Conservation (phyloP, 768 basidiomycete species). For the Agrocybe pediades region DNA sequence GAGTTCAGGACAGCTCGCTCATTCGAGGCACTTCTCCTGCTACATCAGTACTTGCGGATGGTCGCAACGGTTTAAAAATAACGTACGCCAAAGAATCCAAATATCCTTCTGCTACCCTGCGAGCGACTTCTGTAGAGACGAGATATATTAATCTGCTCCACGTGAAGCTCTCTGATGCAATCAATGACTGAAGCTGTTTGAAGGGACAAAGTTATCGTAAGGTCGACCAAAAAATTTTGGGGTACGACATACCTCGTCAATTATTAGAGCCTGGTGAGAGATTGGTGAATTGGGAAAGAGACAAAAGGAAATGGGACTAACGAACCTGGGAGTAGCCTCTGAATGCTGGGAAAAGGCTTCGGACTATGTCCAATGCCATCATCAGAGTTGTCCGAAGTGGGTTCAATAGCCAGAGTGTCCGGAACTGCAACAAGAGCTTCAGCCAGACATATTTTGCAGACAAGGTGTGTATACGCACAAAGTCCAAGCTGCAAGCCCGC, state of each 20-base stretch:
- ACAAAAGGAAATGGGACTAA: constrained; percentile 14
- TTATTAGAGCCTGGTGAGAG: constrained; percentile 61
- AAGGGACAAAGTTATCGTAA: constrained; percentile 17
- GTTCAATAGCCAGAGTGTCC: constrained; percentile 52
- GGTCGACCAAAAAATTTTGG: constrained; percentile 13
- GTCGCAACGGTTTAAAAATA: constrained; percentile 10
- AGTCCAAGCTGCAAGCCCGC: constrained; percentile 52
- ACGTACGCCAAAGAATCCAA: constrained; percentile 78
- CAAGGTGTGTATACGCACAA: constrained; percentile 38
- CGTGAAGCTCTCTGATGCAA: constrained; percentile 72
- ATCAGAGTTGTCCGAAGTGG: constrained; percentile 72
- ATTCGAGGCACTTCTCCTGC: constrained; percentile 46
- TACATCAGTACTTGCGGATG: constrained; percentile 2
- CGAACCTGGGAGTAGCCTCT: constrained; percentile 79
- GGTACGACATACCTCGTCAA: constrained; percentile 67
- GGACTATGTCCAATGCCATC: constrained; percentile 67
- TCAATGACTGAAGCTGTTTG: constrained; percentile 64
- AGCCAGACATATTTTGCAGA: background rate
- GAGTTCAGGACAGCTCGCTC: constrained; percentile 75
- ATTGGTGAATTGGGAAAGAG: constrained; percentile 20
- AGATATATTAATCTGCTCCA: constrained; percentile 65
- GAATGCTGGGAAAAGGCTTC: constrained; percentile 80
- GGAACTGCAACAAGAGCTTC: constrained; percentile 32
- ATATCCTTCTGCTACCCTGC: constrained; percentile 63
- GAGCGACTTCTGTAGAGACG: constrained; percentile 60